Evolutionary conservation across 2,329 filamentous ascomycete species (phyloP), one percentile per base, ranked within the genome.

Genomic region (Penicillium sp.): DNA sequence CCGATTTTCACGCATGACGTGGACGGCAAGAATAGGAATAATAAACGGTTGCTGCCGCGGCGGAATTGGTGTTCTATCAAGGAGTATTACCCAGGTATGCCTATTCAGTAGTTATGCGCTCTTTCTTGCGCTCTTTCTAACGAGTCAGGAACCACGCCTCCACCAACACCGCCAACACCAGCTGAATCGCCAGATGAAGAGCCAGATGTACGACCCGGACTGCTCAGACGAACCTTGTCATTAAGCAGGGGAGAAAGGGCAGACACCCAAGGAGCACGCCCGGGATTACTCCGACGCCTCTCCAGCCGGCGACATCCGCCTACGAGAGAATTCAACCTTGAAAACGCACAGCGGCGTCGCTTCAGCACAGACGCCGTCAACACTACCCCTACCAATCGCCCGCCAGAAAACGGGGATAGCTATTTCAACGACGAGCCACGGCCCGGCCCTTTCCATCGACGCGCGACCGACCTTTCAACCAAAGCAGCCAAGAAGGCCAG

Each of bases 41-140:
- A 99, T 71, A 95, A 91, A 66, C 86, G 87, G 59, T 79, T 99
- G 1, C 79, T 97, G 9, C 92, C 92, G 20, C 88, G 94, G 58
- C 84, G 94, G 30, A 99, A 99, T 70, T 99, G 93, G 90, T 97
- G 93, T 71, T 90, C 91, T 2, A 96, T 99, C 65, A 83, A 89
- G 53, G 82, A 89, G 68, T 97, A 96, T 74, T 79, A 84, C 9
- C 91, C 92, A 1, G 90, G 90, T 40, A 75, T 74, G 70, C 61
- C 45, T 18, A 7, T 20, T 9, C 20, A 14, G 14, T 40, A 2
- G 6, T 14, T 40, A 6, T 18, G 35, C 3, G 35, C 14, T 40
- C 3, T 14, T 14, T 40, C 35, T 40, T 11, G 11, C 50, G 6
- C 28, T 40, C n/a, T 18, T 33, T 33, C 28, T 33, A 11, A 33